Evolutionary conservation across 768 basidiomycete species (phyloP).

Genomic region (Dentipellis sp.): DNA sequence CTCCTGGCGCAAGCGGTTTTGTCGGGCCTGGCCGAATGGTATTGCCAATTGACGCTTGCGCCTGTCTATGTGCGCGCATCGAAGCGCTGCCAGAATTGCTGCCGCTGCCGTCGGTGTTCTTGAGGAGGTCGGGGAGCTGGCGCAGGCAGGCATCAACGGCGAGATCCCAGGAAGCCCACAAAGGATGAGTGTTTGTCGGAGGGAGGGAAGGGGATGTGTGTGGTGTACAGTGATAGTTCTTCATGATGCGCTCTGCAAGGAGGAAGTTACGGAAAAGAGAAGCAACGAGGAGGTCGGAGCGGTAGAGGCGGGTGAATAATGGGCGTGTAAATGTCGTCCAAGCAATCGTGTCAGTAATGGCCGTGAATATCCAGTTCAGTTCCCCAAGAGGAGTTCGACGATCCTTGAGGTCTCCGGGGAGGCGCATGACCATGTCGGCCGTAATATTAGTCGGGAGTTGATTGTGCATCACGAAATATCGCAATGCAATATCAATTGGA

Average conservation of each 20-base stretch:
- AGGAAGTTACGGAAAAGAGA: constrained; percentile 97
- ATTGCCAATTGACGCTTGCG: constrained; percentile 6
- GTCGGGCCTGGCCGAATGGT: neutral
- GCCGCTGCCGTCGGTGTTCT: constrained; percentile 17
- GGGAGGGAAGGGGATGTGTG: constrained; percentile 89
- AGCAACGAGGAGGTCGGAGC: constrained; percentile 92
- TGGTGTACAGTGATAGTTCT: constrained; percentile 94
- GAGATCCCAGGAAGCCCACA: constrained; percentile 98
- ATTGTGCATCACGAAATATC: constrained; percentile 88
- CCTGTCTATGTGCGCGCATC: constrained; percentile 19
- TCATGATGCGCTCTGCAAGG: constrained; percentile 95
- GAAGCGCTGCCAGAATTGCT: constrained; percentile 16
- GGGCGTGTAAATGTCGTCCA: constrained; percentile 97
- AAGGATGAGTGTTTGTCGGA: constrained; percentile 89
- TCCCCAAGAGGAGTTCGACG: constrained; percentile 93
- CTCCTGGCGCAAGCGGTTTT: constrained; percentile 11
- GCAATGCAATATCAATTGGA: constrained; percentile 94
- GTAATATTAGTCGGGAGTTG: constrained; percentile 73
- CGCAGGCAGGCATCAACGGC: constrained; percentile 91
- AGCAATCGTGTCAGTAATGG: constrained; percentile 97
- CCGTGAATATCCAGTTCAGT: constrained; percentile 99
- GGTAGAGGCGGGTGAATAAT: constrained; percentile 86
- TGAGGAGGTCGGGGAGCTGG: constrained; percentile 82
- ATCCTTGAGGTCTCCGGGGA: constrained; percentile 96
- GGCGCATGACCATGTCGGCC: constrained; percentile 86